phyloP scores from a whole-genome alignment of 306 rosid species.

The Begonia peltatifolia region DNA sequence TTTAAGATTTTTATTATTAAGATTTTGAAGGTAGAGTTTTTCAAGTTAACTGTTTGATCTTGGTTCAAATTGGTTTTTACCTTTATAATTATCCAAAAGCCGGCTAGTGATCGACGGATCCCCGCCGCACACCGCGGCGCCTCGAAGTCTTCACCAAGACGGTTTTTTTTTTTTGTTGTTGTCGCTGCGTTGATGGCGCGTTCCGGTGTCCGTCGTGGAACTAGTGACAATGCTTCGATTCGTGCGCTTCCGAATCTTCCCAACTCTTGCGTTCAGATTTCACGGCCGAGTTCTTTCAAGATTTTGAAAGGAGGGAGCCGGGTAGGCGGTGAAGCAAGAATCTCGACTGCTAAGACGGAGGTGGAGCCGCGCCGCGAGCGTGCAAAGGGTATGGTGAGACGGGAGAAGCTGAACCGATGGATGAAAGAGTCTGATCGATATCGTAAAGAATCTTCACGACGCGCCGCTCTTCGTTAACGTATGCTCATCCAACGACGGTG shows the following conservation, averaged over 20 bases:
- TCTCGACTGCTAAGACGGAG: background rate
- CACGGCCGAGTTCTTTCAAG: background rate
- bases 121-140: background rate
- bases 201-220: background rate
- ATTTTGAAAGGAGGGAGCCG: background rate
- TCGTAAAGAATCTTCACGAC: constrained; percentile 9
- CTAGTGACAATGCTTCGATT: constrained; percentile 1
- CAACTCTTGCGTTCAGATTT: constrained; percentile 3
- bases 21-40: no score
- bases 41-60: no score
- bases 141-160: background rate
- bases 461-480: constrained; percentile 5
- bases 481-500: constrained; percentile 2
- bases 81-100: no score
- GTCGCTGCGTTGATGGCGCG: no score
- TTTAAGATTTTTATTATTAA: no score
- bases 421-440: constrained; percentile 6
- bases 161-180: no score
- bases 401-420: constrained; percentile 7
- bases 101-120: no score
- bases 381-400: background rate
- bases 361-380: background rate
- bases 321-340: background rate
- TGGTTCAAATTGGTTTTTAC: no score
- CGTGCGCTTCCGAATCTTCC: background rate